A percentile compares a stretch with the other conserved stretches of the same genome.
Evolutionary conservation across 106 monocot genomes (phyloP).

Genomic region (Agapanthus africanus): DNA sequence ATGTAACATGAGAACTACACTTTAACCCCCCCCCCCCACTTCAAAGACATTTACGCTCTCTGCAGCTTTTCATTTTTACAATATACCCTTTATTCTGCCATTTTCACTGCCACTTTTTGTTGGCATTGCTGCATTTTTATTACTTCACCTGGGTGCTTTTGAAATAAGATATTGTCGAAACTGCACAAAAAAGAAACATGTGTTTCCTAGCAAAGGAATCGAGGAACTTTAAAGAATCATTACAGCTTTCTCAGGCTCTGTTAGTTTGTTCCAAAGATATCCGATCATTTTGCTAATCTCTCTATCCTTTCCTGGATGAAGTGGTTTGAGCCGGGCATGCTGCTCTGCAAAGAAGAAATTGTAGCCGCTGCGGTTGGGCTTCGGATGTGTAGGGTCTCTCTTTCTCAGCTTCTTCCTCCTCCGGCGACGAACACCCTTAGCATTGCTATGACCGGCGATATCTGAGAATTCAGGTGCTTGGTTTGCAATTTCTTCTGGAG

Average conservation of each 20-base stretch:
- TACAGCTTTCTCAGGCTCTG: constrained; percentile 79
- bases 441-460: constrained; percentile 1
- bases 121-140: no score
- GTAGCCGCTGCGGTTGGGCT: constrained; percentile 93
- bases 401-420: constrained; percentile 64
- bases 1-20: no score
- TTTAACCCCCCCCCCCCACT: no score
- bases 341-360: constrained; percentile 98
- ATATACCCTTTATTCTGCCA: no score
- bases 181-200: no score
- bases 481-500: constrained; percentile 24
- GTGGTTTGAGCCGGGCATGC: constrained; percentile 67
- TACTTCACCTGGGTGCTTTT: no score
- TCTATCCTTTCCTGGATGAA: constrained; percentile 73
- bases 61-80: no score
- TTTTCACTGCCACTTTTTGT: no score
- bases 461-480: constrained; percentile 1
- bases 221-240: no score
- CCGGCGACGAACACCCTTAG: constrained; percentile 26
- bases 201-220: no score
- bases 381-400: constrained; percentile 78
- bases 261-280: constrained; percentile 74
- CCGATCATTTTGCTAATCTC: constrained; percentile 92
- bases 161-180: no score
- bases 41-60: no score